These are phyloP conservation scores for Podospora pseudoanserina DNA, from an alignment of 495 filamentous ascomycete genomes.

Conservation along the genomic window DNA sequence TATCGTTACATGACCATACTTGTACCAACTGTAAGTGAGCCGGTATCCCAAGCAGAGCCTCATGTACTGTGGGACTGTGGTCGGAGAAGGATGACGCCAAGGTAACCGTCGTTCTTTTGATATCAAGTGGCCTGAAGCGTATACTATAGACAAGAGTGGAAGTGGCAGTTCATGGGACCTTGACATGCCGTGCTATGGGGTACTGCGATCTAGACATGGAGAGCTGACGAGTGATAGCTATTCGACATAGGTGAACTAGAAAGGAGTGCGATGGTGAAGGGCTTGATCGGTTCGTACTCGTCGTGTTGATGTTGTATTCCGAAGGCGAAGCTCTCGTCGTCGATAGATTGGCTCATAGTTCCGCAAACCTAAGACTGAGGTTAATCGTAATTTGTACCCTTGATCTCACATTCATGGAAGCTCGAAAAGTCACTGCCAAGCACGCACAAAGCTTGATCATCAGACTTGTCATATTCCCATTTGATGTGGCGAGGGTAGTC, in stretches of 20 bases:
- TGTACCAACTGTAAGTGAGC: neutral
- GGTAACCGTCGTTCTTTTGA: no score
- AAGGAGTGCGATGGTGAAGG: neutral
- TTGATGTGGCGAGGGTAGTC: slow-evolving; percentile 2
- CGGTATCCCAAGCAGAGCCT: neutral
- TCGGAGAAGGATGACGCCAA: no score
- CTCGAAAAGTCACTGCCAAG: neutral
- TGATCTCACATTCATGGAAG: neutral
- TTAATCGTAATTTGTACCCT: neutral
- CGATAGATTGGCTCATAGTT: neutral
- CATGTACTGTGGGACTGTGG: neutral
- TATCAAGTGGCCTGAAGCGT: no score
- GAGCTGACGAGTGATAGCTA: neutral
- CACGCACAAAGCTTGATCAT: neutral
- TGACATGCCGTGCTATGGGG: no score
- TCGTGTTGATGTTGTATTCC: neutral
- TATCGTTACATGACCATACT: neutral
- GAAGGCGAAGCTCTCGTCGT: neutral
- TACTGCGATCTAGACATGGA: neutral
- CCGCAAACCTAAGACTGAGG: neutral
- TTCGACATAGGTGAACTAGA: neutral
- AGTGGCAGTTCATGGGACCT: no score
- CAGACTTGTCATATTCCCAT: slow-evolving; percentile 1
- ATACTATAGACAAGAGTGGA: no score
- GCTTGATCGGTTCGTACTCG: neutral